phyloP scores from a whole-genome alignment of 352 stramenopile genomes.

The Pythium insidiosum region DNA sequence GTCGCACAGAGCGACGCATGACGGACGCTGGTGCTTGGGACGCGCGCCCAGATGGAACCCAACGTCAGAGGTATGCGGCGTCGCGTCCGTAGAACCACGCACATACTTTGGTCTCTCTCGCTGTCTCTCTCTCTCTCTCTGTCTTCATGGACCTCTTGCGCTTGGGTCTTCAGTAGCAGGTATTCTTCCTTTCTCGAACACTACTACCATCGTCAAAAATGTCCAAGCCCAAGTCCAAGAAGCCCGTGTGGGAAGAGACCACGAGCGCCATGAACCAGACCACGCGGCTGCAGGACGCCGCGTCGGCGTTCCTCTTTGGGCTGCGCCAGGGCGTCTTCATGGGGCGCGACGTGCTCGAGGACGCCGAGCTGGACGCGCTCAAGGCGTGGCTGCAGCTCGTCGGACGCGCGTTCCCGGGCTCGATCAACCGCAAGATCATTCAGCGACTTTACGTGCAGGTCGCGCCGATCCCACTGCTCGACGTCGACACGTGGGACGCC shows the following conservation, averaged over 20 bases:
- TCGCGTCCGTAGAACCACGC: too few species aligned
- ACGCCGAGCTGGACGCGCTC: conserved; percentile 67
- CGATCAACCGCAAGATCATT: conserved; percentile 67
- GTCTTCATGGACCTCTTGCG: too few species aligned
- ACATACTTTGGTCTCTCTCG: too few species aligned
- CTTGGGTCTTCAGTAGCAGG: too few species aligned
- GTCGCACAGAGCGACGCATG: too few species aligned
- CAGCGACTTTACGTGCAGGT: conserved; percentile 34
- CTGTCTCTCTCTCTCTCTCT: too few species aligned
- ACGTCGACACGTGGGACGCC: conserved; percentile 65
- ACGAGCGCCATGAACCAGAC: conserved; percentile 66
- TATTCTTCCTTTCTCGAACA: too few species aligned
- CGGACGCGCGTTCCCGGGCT: conserved; percentile 59
- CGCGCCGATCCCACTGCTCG: conserved; percentile 41
- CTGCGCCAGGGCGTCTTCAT: conserved; percentile 75
- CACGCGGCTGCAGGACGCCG: conserved; percentile 68
- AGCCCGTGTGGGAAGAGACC: conserved; percentile 68
- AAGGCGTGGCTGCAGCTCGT: conserved; percentile 75
- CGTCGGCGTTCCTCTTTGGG: conserved; percentile 72
- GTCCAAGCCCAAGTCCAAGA: conserved; percentile 3
- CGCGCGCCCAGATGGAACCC: too few species aligned
- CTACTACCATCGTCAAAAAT: too few species aligned
- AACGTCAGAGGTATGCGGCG: too few species aligned
- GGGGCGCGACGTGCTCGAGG: conserved; percentile 62
- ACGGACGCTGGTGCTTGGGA: too few species aligned